Conservation (phyloP, 306 rosid genomes). For the Gastrolobium bilobum region DNA sequence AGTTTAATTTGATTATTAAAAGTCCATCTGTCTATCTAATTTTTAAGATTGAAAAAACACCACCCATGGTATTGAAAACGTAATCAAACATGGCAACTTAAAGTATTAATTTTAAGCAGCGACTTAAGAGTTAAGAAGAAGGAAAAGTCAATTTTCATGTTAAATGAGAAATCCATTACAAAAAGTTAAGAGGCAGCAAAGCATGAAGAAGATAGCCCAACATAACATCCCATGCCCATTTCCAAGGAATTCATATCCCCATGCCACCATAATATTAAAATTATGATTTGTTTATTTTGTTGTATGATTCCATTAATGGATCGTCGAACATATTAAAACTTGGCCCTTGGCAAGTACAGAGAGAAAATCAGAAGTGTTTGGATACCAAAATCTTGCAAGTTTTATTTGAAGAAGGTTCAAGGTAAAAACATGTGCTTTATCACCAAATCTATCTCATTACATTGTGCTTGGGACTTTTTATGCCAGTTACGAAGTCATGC, state of each 20-base stretch:
- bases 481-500: not conserved
- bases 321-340: not conserved
- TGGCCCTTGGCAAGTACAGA: not conserved
- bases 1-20: slow-evolving; percentile 14
- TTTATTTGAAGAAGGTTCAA: not conserved
- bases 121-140: not conserved
- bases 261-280: slow-evolving; percentile 19
- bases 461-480: not conserved
- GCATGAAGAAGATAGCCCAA: slow-evolving; percentile 4
- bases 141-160: not conserved
- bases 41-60: slow-evolving; percentile 21
- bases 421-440: not conserved
- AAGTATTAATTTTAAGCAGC: not conserved
- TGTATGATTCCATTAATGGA: slow-evolving; percentile 14
- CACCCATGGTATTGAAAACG: not conserved
- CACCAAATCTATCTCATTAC: not conserved
- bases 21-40: not conserved
- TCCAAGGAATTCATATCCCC: slow-evolving; percentile 3
- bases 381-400: slow-evolving; percentile 4
- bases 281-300: not conserved
- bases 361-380: not conserved
- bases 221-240: slow-evolving; percentile 8
- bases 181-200: not conserved
- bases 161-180: slow-evolving; percentile 13
- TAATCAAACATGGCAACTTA: slow-evolving; percentile 22